Percentiles rank a stretch among this genome's conserved stretches.
These are phyloP conservation scores for Arthrobotrys entomopaga DNA, from an alignment of 2,329 filamentous ascomycete genomes.

Conservation along the genomic window DNA sequence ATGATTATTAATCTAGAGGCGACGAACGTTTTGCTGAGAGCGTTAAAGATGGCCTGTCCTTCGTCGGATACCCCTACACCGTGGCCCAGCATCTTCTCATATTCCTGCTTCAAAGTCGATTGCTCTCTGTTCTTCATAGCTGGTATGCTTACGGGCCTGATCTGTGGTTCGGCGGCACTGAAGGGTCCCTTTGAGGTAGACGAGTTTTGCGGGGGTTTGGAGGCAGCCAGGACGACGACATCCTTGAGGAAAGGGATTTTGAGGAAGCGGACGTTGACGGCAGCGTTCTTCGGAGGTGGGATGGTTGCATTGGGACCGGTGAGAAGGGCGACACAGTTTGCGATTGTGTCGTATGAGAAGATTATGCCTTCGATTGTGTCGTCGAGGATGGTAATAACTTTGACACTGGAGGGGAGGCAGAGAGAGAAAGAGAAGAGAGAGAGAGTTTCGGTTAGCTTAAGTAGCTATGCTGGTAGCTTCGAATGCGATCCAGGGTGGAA, in stretches of 20 bases:
- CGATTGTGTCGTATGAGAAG: conserved; percentile 59
- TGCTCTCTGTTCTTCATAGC: conserved; percentile 53
- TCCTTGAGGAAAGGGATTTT: conserved; percentile 59
- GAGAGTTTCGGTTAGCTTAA: background rate
- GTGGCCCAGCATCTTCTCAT: conserved; percentile 54
- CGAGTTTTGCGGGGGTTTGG: conserved; percentile 40
- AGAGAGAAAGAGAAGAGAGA: too few species aligned
- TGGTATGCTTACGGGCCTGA: conserved; percentile 55
- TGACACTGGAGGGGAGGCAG: conserved; percentile 56
- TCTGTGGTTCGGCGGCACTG: conserved; percentile 57
- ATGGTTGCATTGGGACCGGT: conserved; percentile 44
- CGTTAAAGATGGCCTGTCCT: conserved; percentile 59
- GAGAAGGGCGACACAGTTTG: conserved; percentile 57
- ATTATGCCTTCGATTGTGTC: conserved; percentile 58
- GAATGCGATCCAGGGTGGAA: background rate
- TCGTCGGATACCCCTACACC: conserved; percentile 58
- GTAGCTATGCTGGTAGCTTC: conserved; percentile 7
- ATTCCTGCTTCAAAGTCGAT: conserved; percentile 44
- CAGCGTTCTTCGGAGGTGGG: conserved; percentile 31
- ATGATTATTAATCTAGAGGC: background rate
- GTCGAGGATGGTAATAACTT: conserved; percentile 58
- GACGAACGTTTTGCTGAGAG: conserved; percentile 58
- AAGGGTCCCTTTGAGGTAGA: conserved; percentile 53
- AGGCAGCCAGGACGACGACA: conserved; percentile 55
- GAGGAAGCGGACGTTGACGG: conserved; percentile 57